Conservation (phyloP, 75 land plant genomes). For the Sequoia sempervirens region DNA sequence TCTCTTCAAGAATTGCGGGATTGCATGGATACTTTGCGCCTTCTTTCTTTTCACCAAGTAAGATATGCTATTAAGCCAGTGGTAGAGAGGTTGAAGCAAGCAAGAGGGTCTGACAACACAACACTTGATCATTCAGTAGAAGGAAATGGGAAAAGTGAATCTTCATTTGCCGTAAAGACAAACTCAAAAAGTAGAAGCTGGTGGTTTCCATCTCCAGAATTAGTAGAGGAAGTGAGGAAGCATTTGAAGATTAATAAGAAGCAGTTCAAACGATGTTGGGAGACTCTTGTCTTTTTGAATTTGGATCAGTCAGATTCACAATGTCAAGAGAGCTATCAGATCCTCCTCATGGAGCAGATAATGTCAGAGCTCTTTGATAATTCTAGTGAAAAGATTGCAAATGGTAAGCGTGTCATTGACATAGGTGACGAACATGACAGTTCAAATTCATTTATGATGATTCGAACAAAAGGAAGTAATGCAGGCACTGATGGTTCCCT, state of each 20-base stretch:
- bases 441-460: slow-evolving; percentile 76
- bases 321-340: slow-evolving; percentile 42
- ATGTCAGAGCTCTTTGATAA: slow-evolving; percentile 60
- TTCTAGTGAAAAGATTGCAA: slow-evolving; percentile 25
- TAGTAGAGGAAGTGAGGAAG: slow-evolving; percentile 52
- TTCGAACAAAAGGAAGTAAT: slow-evolving; percentile 11
- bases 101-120: slow-evolving; percentile 23
- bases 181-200: slow-evolving; percentile 13
- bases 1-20: slow-evolving; percentile 72
- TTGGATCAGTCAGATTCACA: slow-evolving; percentile 38
- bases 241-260: slow-evolving; percentile 75
- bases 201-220: slow-evolving; percentile 38
- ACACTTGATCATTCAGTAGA: not conserved
- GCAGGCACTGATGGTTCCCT: slow-evolving; percentile 8
- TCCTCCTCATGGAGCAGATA: slow-evolving; percentile 46
- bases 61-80: slow-evolving; percentile 31
- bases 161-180: not conserved
- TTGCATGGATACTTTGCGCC: slow-evolving; percentile 64
- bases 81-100: slow-evolving; percentile 33
- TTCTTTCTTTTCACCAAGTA: slow-evolving; percentile 49
- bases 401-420: slow-evolving; percentile 63
- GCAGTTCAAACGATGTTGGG: slow-evolving; percentile 90
- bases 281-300: slow-evolving; percentile 62
- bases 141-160: slow-evolving; percentile 7
- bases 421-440: slow-evolving; percentile 51